Evolutionary conservation across 2,329 filamentous ascomycete species (phyloP).

Genomic region (Zasmidium angulare): DNA sequence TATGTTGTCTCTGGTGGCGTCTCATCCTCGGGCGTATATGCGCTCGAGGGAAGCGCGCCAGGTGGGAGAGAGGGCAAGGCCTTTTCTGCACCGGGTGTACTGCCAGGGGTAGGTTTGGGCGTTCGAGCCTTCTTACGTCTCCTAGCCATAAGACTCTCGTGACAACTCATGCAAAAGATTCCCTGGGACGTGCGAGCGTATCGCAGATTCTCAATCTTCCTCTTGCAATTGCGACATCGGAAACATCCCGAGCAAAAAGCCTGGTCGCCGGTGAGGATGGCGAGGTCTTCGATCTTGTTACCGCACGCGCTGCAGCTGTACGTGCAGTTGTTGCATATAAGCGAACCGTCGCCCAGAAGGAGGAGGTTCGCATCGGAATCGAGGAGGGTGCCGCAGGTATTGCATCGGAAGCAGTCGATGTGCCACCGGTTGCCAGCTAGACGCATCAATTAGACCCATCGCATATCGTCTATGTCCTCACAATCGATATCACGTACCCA

Average conservation of each 20-base stretch:
- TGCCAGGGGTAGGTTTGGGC: slow-evolving; percentile 55
- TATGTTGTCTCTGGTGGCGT: slow-evolving; percentile 61
- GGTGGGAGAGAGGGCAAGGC: slow-evolving; percentile 88
- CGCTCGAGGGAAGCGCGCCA: slow-evolving; percentile 63
- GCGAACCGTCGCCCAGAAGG: slow-evolving; percentile 91
- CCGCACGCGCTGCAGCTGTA: slow-evolving; percentile 97
- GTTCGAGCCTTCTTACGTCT: slow-evolving; percentile 79
- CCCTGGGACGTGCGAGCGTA: slow-evolving; percentile 97
- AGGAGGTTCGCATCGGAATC: slow-evolving; percentile 98
- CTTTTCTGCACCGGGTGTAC: slow-evolving; percentile 61
- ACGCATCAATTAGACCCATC: slow-evolving; percentile 9
- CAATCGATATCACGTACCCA: slow-evolving; percentile 65
- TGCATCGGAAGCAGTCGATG: slow-evolving; percentile 82
- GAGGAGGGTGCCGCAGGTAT: slow-evolving; percentile 90
- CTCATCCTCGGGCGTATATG: slow-evolving; percentile 58
- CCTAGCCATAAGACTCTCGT: slow-evolving; percentile 93
- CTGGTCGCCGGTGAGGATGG: slow-evolving; percentile 95
- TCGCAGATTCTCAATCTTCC: slow-evolving; percentile 95
- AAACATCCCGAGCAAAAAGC: slow-evolving; percentile 98
- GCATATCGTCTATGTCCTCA: background rate
- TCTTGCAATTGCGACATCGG: slow-evolving; percentile 95
- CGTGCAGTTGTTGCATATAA: slow-evolving; percentile 99
- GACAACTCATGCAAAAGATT: slow-evolving; percentile 99
- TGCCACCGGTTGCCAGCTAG: slow-evolving; percentile 56
- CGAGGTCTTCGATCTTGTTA: slow-evolving; percentile 97